phyloP scores from a whole-genome alignment of 1,139 yeast species.

The Scheffersomyces titani region DNA sequence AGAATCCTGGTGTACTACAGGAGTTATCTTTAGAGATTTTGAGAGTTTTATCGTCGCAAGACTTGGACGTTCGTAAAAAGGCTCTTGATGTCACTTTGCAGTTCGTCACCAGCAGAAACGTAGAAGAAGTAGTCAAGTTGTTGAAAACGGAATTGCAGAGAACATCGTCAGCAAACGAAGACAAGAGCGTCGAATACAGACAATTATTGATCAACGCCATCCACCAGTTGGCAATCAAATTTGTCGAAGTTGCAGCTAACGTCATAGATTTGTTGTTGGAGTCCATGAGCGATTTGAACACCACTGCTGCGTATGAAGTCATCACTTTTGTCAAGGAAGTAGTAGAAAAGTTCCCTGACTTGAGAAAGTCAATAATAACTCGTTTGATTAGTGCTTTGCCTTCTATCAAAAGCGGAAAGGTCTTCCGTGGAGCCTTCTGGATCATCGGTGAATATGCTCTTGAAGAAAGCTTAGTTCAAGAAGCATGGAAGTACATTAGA shows the following conservation, averaged over 20 bases:
- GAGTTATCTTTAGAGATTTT: slow-evolving; percentile 85
- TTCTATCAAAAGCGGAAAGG: slow-evolving; percentile 80
- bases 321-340: slow-evolving; percentile 90
- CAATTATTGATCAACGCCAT: slow-evolving; percentile 86
- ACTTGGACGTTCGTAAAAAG: slow-evolving; percentile 85
- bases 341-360: slow-evolving; percentile 85
- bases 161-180: slow-evolving; percentile 68
- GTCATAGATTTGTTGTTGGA: slow-evolving; percentile 89
- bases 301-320: slow-evolving; percentile 87
- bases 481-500: slow-evolving; percentile 87
- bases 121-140: slow-evolving; percentile 89
- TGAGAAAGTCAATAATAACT: slow-evolving; percentile 65
- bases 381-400: slow-evolving; percentile 67
- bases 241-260: slow-evolving; percentile 87
- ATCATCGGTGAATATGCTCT: slow-evolving; percentile 88
- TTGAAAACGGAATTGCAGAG: slow-evolving; percentile 88
- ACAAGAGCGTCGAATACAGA: slow-evolving; percentile 82
- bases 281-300: slow-evolving; percentile 79
- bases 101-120: slow-evolving; percentile 83
- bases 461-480: slow-evolving; percentile 72
- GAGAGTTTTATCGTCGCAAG: slow-evolving; percentile 83
- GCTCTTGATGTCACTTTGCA: slow-evolving; percentile 82
- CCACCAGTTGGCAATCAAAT: slow-evolving; percentile 84
- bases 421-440: slow-evolving; percentile 94
- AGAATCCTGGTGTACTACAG: slow-evolving; percentile 82